Percentiles rank a stretch among this genome's conserved stretches.
Conservation (phyloP, 305 asterid genomes). For the Ilex paraguariensis region DNA sequence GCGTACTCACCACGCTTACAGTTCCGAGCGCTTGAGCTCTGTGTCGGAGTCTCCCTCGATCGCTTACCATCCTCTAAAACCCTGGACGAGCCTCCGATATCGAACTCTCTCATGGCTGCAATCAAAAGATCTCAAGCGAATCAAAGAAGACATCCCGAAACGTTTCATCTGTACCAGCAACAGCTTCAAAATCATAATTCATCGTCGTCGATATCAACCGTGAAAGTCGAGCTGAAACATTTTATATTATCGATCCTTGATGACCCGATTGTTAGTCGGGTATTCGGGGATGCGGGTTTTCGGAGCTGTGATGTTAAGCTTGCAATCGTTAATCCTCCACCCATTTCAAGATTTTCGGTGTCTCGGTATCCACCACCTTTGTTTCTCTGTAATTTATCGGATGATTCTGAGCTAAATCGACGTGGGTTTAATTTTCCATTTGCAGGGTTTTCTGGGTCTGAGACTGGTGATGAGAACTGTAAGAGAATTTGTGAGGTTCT, state of each 20-base stretch:
- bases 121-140: constrained; percentile 89
- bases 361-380: constrained; percentile 48
- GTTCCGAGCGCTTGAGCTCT: constrained; percentile 74
- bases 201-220: constrained; percentile 51
- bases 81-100: constrained; percentile 58
- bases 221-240: constrained; percentile 79
- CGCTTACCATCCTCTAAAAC: constrained; percentile 52
- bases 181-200: constrained; percentile 30
- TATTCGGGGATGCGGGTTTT: constrained; percentile 88
- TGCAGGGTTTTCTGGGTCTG: constrained; percentile 26
- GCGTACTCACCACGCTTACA: constrained; percentile 74
- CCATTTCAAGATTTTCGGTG: constrained; percentile 41
- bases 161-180: constrained; percentile 76
- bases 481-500: constrained; percentile 62
- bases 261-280: constrained; percentile 92
- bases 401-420: constrained; percentile 33
- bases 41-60: constrained; percentile 74
- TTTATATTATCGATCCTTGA: constrained; percentile 75
- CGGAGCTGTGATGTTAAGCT: constrained; percentile 70
- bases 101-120: constrained; percentile 93
- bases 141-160: constrained; percentile 87
- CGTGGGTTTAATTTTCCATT: constrained; percentile 53
- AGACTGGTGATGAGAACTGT: constrained; percentile 43
- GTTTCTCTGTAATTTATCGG: constrained; percentile 38
- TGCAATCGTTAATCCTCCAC: constrained; percentile 65